Evolutionary conservation across 2,329 filamentous ascomycete species (phyloP).

Genomic region (Ophiostoma novo-ulmi): DNA sequence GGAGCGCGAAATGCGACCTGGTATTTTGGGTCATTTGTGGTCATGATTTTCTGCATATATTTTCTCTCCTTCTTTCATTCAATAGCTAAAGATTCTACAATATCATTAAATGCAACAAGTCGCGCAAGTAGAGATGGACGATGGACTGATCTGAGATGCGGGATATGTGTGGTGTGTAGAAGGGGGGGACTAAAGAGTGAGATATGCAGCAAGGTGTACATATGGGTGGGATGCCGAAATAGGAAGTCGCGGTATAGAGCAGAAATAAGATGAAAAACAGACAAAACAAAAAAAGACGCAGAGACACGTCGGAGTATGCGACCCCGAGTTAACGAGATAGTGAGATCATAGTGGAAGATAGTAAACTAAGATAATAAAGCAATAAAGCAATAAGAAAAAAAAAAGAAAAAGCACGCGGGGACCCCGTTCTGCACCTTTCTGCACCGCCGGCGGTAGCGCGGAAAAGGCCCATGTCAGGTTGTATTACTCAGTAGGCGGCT

Average conservation of each 20-base stretch:
- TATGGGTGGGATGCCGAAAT: constrained; percentile 2
- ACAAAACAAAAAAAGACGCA: neutral
- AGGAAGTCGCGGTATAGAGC: neutral
- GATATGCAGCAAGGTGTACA: neutral
- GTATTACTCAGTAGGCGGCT: no score
- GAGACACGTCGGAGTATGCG: neutral
- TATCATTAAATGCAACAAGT: neutral
- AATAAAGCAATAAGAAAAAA: neutral
- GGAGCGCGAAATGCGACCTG: neutral
- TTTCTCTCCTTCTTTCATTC: neutral
- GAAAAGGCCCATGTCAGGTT: neutral
- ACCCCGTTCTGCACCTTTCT: neutral
- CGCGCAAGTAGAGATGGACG: neutral
- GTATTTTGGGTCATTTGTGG: neutral
- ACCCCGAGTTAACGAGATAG: neutral
- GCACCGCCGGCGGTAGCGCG: neutral
- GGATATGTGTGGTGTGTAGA: neutral
- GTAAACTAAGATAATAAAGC: neutral
- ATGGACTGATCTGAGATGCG: constrained; percentile 10
- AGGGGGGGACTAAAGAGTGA: neutral
- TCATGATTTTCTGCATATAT: neutral
- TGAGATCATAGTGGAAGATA: neutral
- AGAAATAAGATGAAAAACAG: neutral
- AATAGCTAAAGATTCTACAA: neutral
- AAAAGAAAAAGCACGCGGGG: constrained; percentile 3